Base-by-base conservation (phyloP, 1,284 basidiomycete genomes). In the Rhodotorula sp. region DNA sequence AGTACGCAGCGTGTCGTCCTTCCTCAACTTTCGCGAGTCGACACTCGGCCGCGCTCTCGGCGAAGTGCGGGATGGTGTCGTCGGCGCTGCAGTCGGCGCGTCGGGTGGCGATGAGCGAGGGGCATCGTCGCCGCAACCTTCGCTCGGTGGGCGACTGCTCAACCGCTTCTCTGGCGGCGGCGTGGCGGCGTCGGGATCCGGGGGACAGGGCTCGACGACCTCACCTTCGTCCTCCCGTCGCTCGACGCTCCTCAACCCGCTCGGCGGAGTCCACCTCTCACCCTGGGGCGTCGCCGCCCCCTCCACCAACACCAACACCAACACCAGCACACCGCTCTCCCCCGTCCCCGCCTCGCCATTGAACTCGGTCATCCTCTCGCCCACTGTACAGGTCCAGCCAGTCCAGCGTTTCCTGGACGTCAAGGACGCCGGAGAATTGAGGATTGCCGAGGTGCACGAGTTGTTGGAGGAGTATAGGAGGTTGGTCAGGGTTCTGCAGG, bases 391-490 rank as follows among this genome's bases (percentile, higher is more conserved):
- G 48, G 60, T 52, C 8, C 24, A 46, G 24, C 72, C 71, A 2
- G 48, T 66, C 7, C 60, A 68, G 53, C 63, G 68, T 20, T 77
- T 77, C 70, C n/a, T 76, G 30, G 70, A 72, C 24, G 66, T 71
- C 24, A 58, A 69, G 19, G 53, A 53, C n/a, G 72, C 70, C n/a
- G 67, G 64, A 24, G 76, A 77, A 24, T 39, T 77, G 30, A 68
- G 59, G 54, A 20, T 77, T 19, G 66, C 70, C 11, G 75, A 77
- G 39, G 67, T 77, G 15, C 68, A 62, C 29, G 24, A 61, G 8
- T 53, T 77, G 60, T 58, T 77, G 46, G 51, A 54, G 13, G 72
- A 66, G 55, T 75, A 73, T 29, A 39, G 59, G 29, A 64, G 51
- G 51, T 39, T 71, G 4, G 74, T 58, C 27, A 27, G 1, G 32